phyloP scores from a whole-genome alignment of 1,284 basidiomycete species.

The Rhizoctonia solani region DNA sequence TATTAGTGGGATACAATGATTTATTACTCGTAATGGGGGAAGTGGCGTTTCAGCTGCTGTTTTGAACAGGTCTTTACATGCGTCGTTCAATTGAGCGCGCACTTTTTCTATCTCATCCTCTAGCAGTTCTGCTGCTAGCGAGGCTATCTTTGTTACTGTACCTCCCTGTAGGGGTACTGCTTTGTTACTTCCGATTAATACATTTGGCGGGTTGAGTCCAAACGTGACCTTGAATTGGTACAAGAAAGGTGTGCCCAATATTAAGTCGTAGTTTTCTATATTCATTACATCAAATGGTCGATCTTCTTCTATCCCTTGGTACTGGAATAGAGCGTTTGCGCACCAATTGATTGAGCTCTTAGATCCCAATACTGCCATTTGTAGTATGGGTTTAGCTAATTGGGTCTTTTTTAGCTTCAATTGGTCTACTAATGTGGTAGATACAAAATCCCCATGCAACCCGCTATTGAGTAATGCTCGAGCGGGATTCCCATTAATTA shows the following conservation, averaged over 20 bases:
- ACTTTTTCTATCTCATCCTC: not conserved
- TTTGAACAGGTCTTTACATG: not conserved
- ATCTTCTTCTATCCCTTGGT: slow-evolving; percentile 1
- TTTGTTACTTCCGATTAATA: slow-evolving; percentile 38
- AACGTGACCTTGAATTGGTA: slow-evolving; percentile 42
- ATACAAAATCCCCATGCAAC: slow-evolving; percentile 48
- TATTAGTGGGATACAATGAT: not conserved
- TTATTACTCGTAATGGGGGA: not conserved
- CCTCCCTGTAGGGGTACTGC: not conserved
- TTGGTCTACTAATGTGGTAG: slow-evolving; percentile 45
- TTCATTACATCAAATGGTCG: slow-evolving; percentile 31
- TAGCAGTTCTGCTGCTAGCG: not conserved
- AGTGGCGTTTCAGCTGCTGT: not conserved
- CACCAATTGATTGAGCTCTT: slow-evolving; percentile 6
- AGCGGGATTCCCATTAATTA: slow-evolving; percentile 43
- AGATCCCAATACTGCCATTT: slow-evolving; percentile 25
- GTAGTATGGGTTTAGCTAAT: slow-evolving; percentile 20
- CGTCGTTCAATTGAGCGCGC: not conserved
- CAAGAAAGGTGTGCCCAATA: slow-evolving; percentile 45
- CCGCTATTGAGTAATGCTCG: slow-evolving; percentile 46
- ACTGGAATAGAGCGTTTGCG: not conserved
- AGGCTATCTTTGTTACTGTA: not conserved
- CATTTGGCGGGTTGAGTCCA: slow-evolving; percentile 40
- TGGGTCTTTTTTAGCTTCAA: slow-evolving; percentile 41
- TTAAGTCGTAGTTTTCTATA: slow-evolving; percentile 43